Evolutionary conservation across 1,139 yeast species (phyloP), one percentile per base, ranked within the genome.

Genomic region (Candida sojae): DNA sequence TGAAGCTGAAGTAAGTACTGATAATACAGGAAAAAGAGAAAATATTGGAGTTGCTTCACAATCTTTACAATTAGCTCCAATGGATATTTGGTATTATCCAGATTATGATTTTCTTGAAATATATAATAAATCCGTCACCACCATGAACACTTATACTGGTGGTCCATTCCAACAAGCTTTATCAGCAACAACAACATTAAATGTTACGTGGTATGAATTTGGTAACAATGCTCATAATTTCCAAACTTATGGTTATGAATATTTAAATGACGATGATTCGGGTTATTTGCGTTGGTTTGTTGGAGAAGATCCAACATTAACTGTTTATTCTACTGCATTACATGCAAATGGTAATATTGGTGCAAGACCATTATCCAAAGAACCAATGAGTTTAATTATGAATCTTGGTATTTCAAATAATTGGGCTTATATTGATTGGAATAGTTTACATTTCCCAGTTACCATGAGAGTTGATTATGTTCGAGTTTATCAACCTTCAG

Each of bases 161-260:
- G 95, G 96, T 42, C 92, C 93, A 1, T 80, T 79, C 67, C 96
- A 89, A 68, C 92, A 89, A 66, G 96, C 96, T 44, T 75, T 88
- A 26, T 86, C 93, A 7, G 95, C 83, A 0, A 80, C 84, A 12
- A 78, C 95, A 0, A 82, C 85, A n/a, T 72, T 88, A 51, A 88
- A 87, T 65, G 71, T 77, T 6, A 71, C 83, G 1, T 90, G 97
- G 96, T 88, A 86, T 63, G 86, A 87, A 60, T 68, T 65, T 55
- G 86, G 87, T 32, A 75, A 68, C 12, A 72, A 71, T 32, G 61
- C 51, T 10, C 66, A 63, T 47, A 51, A 59, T 29, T 93, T 72
- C 73, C 98, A 92, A 66, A 79, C 74, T 38, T 91, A 79, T 61
- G 92, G 89, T 1, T 84, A 80, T 57, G 97, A 92, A 67, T 89